A percentile compares a stretch with the other conserved stretches of the same genome.
phyloP scores from a whole-genome alignment of 352 stramenopile species.

The Phytophthora europaea region DNA sequence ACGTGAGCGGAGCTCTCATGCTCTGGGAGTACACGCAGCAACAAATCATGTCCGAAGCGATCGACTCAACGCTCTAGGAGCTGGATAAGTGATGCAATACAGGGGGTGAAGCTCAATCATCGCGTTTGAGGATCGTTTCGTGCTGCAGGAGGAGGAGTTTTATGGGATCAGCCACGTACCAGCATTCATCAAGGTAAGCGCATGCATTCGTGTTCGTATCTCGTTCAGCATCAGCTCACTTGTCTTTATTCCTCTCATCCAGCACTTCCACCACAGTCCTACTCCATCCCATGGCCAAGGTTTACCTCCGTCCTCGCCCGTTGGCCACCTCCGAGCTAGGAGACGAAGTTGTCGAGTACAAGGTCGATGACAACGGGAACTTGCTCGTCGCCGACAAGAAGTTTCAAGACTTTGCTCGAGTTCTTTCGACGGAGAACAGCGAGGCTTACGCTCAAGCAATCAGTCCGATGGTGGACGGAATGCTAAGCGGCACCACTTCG shows the following conservation, averaged over 20 bases:
- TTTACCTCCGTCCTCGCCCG: constrained; percentile 50
- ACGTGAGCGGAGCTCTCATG: constrained; percentile 96
- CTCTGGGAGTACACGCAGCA: constrained; percentile 98
- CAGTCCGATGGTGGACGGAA: constrained; percentile 33
- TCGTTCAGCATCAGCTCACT: not conserved
- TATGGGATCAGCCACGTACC: not conserved
- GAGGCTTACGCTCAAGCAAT: constrained; percentile 45
- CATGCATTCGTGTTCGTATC: not conserved
- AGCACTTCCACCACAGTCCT: not conserved
- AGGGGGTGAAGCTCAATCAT: not conserved
- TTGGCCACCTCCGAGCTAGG: constrained; percentile 37
- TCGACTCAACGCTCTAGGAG: constrained; percentile 29
- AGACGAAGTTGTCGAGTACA: constrained; percentile 35
- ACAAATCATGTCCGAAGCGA: constrained; percentile 48
- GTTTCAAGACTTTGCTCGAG: constrained; percentile 43
- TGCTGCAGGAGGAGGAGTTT: not conserved
- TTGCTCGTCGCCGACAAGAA: constrained; percentile 25
- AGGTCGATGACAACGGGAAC: constrained; percentile 2
- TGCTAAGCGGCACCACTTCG: constrained; percentile 44
- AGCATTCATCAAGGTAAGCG: not conserved
- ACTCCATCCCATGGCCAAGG: constrained; percentile 39
- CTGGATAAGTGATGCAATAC: not conserved
- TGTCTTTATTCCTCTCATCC: not conserved
- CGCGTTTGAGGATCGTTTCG: not conserved
- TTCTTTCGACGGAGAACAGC: constrained; percentile 48